Evolutionary conservation across 169 alveolate genomes (phyloP).

Genomic region (Plasmodium malariae): DNA sequence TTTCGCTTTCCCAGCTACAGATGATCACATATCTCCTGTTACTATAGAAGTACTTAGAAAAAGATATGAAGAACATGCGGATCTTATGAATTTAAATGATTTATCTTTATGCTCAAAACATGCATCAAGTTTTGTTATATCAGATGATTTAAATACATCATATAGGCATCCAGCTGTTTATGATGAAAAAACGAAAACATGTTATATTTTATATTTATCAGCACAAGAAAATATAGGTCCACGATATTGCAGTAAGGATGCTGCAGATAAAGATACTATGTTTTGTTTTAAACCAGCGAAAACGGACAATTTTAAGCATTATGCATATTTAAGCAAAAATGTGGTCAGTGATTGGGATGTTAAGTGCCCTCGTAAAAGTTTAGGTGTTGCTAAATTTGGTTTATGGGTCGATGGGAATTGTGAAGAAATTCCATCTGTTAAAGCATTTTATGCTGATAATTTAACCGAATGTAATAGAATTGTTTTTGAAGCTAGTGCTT

Average conservation of each 20-base stretch:
- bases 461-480: constrained; percentile 78
- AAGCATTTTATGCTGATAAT: neutral
- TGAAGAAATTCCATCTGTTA: constrained; percentile 16
- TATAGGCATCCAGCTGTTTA: constrained; percentile 87
- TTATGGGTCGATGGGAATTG: constrained; percentile 80
- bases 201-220: constrained; percentile 82
- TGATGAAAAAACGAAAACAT: constrained; percentile 74
- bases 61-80: constrained; percentile 60
- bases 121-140: constrained; percentile 76
- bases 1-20: constrained; percentile 81
- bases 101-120: constrained; percentile 84
- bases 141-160: constrained; percentile 62
- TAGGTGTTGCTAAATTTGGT: constrained; percentile 84
- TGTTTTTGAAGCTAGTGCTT: constrained; percentile 81
- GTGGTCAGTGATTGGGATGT: constrained; percentile 79
- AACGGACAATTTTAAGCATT: constrained; percentile 59
- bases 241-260: constrained; percentile 82
- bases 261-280: constrained; percentile 74
- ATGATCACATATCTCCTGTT: constrained; percentile 80
- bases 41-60: constrained; percentile 50
- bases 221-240: constrained; percentile 86
- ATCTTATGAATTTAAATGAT: constrained; percentile 37
- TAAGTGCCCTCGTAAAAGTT: constrained; percentile 82
- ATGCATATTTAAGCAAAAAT: constrained; percentile 79
- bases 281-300: constrained; percentile 85